Conservation (phyloP, 768 basidiomycete genomes). For the Russula sp. region DNA sequence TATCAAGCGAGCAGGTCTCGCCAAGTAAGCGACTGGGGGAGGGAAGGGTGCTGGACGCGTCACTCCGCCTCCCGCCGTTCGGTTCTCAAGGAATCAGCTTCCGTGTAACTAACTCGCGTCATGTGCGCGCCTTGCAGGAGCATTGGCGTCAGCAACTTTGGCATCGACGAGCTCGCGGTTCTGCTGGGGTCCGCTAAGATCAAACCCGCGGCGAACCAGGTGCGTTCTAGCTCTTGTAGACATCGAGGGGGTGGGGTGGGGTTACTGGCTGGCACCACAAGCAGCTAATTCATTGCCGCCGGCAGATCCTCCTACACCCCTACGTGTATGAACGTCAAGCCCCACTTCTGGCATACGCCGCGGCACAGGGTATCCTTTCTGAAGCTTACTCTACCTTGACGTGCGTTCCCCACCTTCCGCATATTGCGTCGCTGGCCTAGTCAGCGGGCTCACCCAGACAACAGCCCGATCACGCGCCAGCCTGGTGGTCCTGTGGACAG, state of each 20-base stretch:
- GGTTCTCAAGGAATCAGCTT: background rate
- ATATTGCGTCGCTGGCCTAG: background rate
- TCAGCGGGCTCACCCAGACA: background rate
- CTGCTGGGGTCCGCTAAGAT: slow-evolving; percentile 54
- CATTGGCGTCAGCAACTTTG: slow-evolving; percentile 69
- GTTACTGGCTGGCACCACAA: background rate
- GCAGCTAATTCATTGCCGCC: background rate
- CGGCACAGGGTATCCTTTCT: slow-evolving; percentile 51
- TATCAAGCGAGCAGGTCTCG: slow-evolving; percentile 46
- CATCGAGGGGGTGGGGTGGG: background rate
- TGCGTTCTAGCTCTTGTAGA: slow-evolving; percentile 20
- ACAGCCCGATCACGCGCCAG: slow-evolving; percentile 49
- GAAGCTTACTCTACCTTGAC: slow-evolving; percentile 67
- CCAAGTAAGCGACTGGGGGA: slow-evolving; percentile 37
- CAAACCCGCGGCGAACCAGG: slow-evolving; percentile 64
- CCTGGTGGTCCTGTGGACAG: slow-evolving; percentile 60
- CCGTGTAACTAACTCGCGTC: background rate
- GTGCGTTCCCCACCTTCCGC: slow-evolving; percentile 31
- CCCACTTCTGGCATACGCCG: slow-evolving; percentile 50
- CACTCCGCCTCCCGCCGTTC: background rate
- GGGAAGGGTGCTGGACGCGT: background rate
- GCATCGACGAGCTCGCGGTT: slow-evolving; percentile 43
- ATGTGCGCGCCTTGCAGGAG: slow-evolving; percentile 40
- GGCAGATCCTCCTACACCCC: slow-evolving; percentile 60
- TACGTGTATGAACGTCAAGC: slow-evolving; percentile 53